Evolutionary conservation across 345 rosid species (phyloP).

Genomic region (Cochlearia excelsa): DNA sequence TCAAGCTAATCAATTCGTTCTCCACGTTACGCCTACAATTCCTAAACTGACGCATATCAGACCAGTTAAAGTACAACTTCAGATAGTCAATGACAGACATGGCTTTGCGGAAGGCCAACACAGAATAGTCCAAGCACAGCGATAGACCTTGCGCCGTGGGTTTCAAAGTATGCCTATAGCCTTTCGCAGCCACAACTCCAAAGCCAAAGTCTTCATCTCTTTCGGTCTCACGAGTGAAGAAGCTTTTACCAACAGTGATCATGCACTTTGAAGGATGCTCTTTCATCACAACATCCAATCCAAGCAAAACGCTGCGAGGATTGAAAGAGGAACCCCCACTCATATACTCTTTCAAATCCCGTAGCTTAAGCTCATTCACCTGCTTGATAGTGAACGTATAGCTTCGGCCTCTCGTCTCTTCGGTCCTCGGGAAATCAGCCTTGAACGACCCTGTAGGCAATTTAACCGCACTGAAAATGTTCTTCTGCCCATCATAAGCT

Average conservation of each 20-base stretch:
- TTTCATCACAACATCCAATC: conserved; percentile 89
- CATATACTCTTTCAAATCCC: conserved; percentile 60
- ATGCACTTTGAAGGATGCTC: conserved; percentile 65
- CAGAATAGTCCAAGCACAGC: conserved; percentile 74
- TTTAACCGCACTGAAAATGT: conserved; percentile 60
- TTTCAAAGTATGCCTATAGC: conserved; percentile 73
- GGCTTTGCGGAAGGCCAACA: conserved; percentile 61
- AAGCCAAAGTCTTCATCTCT: conserved; percentile 46
- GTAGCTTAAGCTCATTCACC: conserved; percentile 61
- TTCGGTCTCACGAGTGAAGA: conserved; percentile 38
- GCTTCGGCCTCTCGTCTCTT: conserved; percentile 38
- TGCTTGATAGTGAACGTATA: conserved; percentile 49
- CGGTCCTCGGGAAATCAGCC: conserved; percentile 45
- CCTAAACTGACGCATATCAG: conserved; percentile 33
- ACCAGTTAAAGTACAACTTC: conserved; percentile 37
- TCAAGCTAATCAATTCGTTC: conserved; percentile 44
- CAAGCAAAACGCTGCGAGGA: conserved; percentile 83
- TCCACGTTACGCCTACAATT: conserved; percentile 41
- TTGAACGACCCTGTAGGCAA: conserved; percentile 51
- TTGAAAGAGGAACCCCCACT: conserved; percentile 29
- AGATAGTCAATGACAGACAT: conserved; percentile 62
- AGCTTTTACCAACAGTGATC: conserved; percentile 65
- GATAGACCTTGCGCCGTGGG: conserved; percentile 68
- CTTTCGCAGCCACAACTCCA: conserved; percentile 65
- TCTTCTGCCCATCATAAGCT: conserved; percentile 83